Evolutionary conservation across 1,284 basidiomycete genomes (phyloP), one percentile per base, ranked within the genome.

Genomic region (Fomitiporia mediterranea): DNA sequence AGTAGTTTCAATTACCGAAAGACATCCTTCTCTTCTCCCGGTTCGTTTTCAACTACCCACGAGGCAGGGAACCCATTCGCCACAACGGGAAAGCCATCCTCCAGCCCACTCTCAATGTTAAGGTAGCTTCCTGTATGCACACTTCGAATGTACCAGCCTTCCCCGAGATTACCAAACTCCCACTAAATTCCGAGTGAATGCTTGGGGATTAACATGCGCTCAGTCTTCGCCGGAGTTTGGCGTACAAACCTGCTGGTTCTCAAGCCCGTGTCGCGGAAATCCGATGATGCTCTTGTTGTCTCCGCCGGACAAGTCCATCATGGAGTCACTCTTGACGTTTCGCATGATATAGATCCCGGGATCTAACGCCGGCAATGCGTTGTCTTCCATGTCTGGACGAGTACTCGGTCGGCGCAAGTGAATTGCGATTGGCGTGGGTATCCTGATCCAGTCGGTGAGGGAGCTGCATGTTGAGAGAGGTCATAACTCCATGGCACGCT

Each of bases 211-310:
- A 32, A 37, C 6, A 13, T 28, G 40, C 8, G 19, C 11, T 30
- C 23, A 32, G 7, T 42, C 13, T 5, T 25, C n/a, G 27, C 5
- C 25, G 25, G 52, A 23, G 19, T 43, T 13, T 15, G 11, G 37
- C 40, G 19, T 37, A 44, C n/a, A n/a, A n/a, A n/a, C 56, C 46
- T 58, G 56, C 32, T 58, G 56, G 38, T 58, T 58, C 13, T 54
- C 56, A 19, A 15, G 28, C 4, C 56, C 56, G 23, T 58, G 56
- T 27, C 28, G 37, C 23, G 51, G 43, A 35, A 54, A 58, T n/a
- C 56, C 56, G 30, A 58, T 58, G 23, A 54, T 38, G 32, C 44
- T 37, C 47, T 50, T 58, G 28, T 38, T 58, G 23, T 58, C 52
- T 2, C 34, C 56, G 13, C 56, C 56, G 4, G 56, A 58, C 19